Conservation (phyloP, 2,329 filamentous ascomycete species). For the Epichloe uncinata region DNA sequence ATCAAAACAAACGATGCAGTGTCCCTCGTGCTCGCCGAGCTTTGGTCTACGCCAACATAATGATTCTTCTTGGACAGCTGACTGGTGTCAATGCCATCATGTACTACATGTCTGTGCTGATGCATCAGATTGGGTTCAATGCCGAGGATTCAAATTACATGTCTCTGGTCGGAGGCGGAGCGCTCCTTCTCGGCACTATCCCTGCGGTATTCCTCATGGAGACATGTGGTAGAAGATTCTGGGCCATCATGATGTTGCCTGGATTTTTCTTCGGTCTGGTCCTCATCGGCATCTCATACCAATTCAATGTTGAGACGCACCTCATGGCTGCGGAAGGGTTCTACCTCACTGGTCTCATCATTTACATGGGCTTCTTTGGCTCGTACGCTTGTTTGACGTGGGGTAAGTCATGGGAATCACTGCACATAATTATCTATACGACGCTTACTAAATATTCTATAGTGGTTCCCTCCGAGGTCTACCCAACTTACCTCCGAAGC, state of each 20-base stretch:
- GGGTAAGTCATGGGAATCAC: conserved; percentile 15
- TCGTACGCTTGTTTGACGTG: conserved; percentile 51
- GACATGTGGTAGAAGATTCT: conserved; percentile 57
- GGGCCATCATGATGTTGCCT: conserved; percentile 59
- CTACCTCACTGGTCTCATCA: conserved; percentile 53
- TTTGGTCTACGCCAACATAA: conserved; percentile 53
- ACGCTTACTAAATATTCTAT: background rate
- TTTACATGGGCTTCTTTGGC: conserved; percentile 58
- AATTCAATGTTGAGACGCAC: conserved; percentile 33
- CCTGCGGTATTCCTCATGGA: conserved; percentile 61
- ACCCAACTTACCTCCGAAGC: conserved; percentile 56
- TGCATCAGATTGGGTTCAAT: conserved; percentile 55
- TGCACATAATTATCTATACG: too few species aligned
- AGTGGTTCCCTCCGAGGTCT: conserved; percentile 54
- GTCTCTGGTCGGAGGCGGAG: conserved; percentile 58
- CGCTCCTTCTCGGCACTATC: conserved; percentile 53
- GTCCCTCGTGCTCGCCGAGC: conserved; percentile 53
- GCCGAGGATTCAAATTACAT: conserved; percentile 53
- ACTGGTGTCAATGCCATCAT: conserved; percentile 58
- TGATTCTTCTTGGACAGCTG: conserved; percentile 57
- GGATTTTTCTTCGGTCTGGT: conserved; percentile 59
- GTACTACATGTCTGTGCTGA: conserved; percentile 59
- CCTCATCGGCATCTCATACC: conserved; percentile 52
- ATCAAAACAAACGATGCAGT: conserved; percentile 6
- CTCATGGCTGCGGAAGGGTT: conserved; percentile 38